Evolutionary conservation across 352 stramenopile genomes (phyloP), one percentile per base, ranked within the genome.

Genomic region (Globisporangium solare): DNA sequence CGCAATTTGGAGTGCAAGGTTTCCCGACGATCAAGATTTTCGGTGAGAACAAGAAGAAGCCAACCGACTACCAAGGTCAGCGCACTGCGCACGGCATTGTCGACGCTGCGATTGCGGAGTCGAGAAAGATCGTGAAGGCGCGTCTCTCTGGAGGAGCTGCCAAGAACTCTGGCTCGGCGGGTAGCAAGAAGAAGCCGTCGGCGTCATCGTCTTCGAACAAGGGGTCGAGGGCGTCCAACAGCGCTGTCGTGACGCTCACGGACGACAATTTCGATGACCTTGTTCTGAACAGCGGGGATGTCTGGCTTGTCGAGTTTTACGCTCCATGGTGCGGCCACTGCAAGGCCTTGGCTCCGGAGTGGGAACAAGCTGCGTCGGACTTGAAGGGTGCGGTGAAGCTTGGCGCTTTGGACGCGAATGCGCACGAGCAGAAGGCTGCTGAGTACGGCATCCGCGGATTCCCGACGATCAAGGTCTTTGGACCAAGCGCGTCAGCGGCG

Each of bases 21-120:
- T 98, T 95, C 66, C 94, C 94, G 17, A 97, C 93, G 10, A 97
- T 98, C 67, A 98, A 97, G 66, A 74, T 97, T 45, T 97, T 98
- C 64, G 80, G 79, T 37, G 80, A 80, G 6, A 69, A 94, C 73
- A 95, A 95, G 66, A 73, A 71, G 40, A 73, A 85, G 15, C 86
- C 86, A 18, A 80, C 54, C 12, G 83, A 86, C 32, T 94, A 94
- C 73, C 70, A 89, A 47, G 86, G 86, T 18, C 59, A 84, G n/a
- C 88, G 86, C 60, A 92, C 84, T 6, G 74, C 81, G 50, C 83
- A 89, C 56, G 87, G 73, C 7, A 90, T 98, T 41, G 86, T 97
- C 21, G 76, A 94, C 37, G 88, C 89, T 3, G 88, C 70, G 0
- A 63, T 98, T 21, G 68, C 70, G 1, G 78, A 87, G 46, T 71